Conservation (phyloP, 129 eudicot species). For the Pulicaria dysenterica region DNA sequence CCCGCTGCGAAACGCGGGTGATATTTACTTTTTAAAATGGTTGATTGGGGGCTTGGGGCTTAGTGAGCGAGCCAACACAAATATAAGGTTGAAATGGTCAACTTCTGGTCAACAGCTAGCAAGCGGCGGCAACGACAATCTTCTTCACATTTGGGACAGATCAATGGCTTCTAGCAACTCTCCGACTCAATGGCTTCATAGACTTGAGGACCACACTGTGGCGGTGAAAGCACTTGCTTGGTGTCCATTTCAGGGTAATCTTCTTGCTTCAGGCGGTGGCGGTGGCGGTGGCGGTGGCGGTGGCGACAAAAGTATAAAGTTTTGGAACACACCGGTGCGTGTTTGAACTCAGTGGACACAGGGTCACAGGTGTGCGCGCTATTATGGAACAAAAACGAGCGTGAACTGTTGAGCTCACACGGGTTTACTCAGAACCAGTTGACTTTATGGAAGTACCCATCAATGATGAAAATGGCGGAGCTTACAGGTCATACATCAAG, state of each 20-base stretch:
- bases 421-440: slow-evolving; percentile 94
- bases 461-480: slow-evolving; percentile 92
- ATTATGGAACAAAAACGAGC: slow-evolving; percentile 84
- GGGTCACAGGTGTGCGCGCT: slow-evolving; percentile 91
- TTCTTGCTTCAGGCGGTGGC: slow-evolving; percentile 93
- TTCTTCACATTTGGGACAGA: slow-evolving; percentile 91
- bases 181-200: slow-evolving; percentile 73
- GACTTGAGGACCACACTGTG: slow-evolving; percentile 89
- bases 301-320: slow-evolving; percentile 76
- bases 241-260: slow-evolving; percentile 89
- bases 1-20: no score
- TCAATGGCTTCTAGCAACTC: slow-evolving; percentile 62
- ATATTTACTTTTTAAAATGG: no score
- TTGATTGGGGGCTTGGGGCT: no score
- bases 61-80: no score
- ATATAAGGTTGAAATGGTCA: slow-evolving; percentile 94
- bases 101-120: slow-evolving; percentile 87
- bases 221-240: slow-evolving; percentile 97
- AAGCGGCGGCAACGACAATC: slow-evolving; percentile 96
- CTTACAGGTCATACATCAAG: slow-evolving; percentile 91
- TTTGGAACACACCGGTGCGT: slow-evolving; percentile 94
- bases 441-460: slow-evolving; percentile 93
- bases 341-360: slow-evolving; percentile 85
- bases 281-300: no score
- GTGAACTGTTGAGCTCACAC: slow-evolving; percentile 86